Base-by-base conservation (phyloP, 768 basidiomycete genomes). In the Mycena metata region DNA sequence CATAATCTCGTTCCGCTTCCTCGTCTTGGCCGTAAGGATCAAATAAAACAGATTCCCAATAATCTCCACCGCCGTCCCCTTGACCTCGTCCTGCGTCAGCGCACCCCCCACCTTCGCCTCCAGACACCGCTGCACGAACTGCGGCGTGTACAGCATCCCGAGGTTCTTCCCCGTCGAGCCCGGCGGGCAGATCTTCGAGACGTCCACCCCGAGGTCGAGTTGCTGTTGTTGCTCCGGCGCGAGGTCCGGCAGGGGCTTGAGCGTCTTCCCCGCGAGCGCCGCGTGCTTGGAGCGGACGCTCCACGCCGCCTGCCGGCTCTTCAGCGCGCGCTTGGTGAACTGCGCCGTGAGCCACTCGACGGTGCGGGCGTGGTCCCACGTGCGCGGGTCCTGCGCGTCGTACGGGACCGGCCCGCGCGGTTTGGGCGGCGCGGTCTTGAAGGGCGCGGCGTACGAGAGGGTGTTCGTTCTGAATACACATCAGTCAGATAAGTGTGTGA, bases 361-460 rank as follows among this genome's bases (percentile, higher is more conserved):
- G 19, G 79, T 79, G 41, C 76, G 72, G 46, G 60, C 73, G 64
- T 77, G 73, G 58, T 78, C 60, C 80, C 79, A 81, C 6, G 80
- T 81, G 21, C 79, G 64, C 12, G 80, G 79, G 61, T 81, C 80
- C 17, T 61, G 41, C 0, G 75, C 59, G 61, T 80, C 76, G 71
- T 79, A 79, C 19, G 79, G 78, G 15, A 72, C 70, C n/a, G 77
- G 74, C 0, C 78, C 78, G 9, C 72, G 60, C 23, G 70, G 74
- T 49, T 76, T 78, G 4, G 80, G 79, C 5, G 74, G 75, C 0
- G 71, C 45, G 6, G 75, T 79, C 68, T 72, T 74, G 77, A 80
- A 80, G 2, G 80, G 79, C 15, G 79, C 64, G 13, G 80, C 80
- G 64, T 81, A 81, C 3, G 75, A 75, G 17, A 81, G 72, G 30